phyloP scores from a whole-genome alignment of 2,329 filamentous ascomycete species.

The Talaromyces funiculosus region DNA sequence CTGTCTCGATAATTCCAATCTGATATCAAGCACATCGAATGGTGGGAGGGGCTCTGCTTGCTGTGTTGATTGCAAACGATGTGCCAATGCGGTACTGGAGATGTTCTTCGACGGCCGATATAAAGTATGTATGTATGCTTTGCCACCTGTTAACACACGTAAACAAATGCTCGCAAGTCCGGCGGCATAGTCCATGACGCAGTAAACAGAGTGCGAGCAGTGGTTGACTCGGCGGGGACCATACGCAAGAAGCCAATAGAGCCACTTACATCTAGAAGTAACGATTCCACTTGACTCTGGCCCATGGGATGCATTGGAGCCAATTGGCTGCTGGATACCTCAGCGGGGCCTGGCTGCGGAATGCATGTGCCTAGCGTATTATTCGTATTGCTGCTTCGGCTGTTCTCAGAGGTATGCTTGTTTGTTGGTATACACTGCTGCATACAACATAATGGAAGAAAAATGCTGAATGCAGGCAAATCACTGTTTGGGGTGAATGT shows the following conservation, averaged over 20 bases:
- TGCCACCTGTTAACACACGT: background rate
- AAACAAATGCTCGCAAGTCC: too few species aligned
- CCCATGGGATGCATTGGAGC: background rate
- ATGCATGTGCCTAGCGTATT: background rate
- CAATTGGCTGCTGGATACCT: background rate
- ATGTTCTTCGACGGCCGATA: too few species aligned
- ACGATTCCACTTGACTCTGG: background rate
- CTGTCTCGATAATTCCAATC: background rate
- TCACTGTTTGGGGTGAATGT: too few species aligned
- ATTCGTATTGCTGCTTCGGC: background rate
- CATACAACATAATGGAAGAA: too few species aligned
- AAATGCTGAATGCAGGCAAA: background rate
- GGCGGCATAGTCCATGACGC: constrained; percentile 6
- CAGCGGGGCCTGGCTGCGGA: background rate
- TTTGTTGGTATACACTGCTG: background rate
- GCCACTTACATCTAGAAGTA: background rate
- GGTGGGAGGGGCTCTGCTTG: background rate
- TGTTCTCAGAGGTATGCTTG: background rate
- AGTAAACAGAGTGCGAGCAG: background rate
- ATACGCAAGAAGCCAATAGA: background rate
- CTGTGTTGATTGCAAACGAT: background rate
- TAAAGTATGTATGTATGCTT: background rate
- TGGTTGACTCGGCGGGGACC: background rate
- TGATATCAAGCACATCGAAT: background rate
- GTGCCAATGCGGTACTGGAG: background rate